Evolutionary conservation across 257 asterid genomes (phyloP), one percentile per base, ranked within the genome.

Genomic region (Nicotiana benthamiana): DNA sequence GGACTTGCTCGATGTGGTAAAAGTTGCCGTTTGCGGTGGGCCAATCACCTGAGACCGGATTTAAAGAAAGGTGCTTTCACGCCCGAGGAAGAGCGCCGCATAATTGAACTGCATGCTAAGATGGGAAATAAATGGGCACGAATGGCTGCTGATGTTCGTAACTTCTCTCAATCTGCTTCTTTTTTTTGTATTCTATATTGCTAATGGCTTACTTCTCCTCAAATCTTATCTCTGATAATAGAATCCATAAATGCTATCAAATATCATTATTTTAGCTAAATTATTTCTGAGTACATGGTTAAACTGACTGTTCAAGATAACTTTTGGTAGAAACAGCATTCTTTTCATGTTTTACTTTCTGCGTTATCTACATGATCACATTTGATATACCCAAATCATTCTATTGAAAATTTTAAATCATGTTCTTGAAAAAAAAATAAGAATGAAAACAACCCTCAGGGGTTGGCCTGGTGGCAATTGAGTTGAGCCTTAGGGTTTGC

Each of bases 1-100:
- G 90, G 89, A 30, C 94, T 90, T 65, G 89, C 93, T 36, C 90
- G 94, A 13, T 89, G 94, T 81, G 94, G 94, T 16, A 90, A 90
- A 83, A 90, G 94, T 79, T 90, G 93, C 34, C 94, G 94, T 22
- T 78, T 90, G 82, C 87, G 93, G 86, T 90, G 94, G 94, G 88
- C 90, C 32, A 90, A 90, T 89, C 94, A 90, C 87, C 90, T 90
- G 46, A 82, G 93, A 77, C 93, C 94, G 5, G 88, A 90, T 83
- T 81, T 90, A 43, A 90, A 85, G 86, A 90, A 90, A 85, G 94
- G 93, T 16, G 86, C 89, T 36, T 88, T 90, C 80, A 89, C 89
- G 34, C 81, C 87, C 0, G 90, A 88, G 83, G 94, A 90, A 77
- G 94, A 90, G 83, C 83, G 79, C 48, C 88, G 34, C 64, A 88